Evolutionary conservation across 352 stramenopile genomes (phyloP).

Genomic region (Pseudoperonospora humuli): DNA sequence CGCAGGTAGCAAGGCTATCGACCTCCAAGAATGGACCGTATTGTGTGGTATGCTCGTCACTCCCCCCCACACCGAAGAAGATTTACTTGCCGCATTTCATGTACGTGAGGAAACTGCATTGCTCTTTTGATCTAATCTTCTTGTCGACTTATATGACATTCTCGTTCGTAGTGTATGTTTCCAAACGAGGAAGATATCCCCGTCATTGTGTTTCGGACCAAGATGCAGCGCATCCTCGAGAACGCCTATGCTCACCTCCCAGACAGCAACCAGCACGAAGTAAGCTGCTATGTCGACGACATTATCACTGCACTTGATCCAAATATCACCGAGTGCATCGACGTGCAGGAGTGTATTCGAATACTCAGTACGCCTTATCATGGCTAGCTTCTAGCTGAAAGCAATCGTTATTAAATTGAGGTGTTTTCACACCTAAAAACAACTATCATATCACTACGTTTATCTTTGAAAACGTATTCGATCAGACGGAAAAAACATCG

Average conservation of each 20-base stretch:
- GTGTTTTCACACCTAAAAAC: slow-evolving; percentile 7
- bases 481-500: background rate
- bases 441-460: slow-evolving; percentile 7
- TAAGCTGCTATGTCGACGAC: slow-evolving; percentile 65
- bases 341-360: slow-evolving; percentile 59
- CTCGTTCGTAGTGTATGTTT: slow-evolving; percentile 61
- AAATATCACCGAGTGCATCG: slow-evolving; percentile 65
- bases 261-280: slow-evolving; percentile 61
- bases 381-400: no score
- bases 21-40: no score
- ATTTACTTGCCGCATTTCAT: no score
- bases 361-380: no score
- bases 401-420: slow-evolving; percentile 16
- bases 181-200: slow-evolving; percentile 54
- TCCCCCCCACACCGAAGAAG: no score
- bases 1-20: no score
- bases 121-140: no score
- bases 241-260: slow-evolving; percentile 53
- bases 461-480: slow-evolving; percentile 1
- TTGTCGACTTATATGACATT: no score
- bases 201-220: slow-evolving; percentile 54
- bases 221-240: slow-evolving; percentile 61
- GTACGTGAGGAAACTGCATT: no score
- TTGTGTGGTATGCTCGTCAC: no score
- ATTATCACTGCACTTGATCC: slow-evolving; percentile 57